Base-by-base conservation (phyloP, 2,329 filamentous ascomycete genomes). In the Talaromyces verruculosus region DNA sequence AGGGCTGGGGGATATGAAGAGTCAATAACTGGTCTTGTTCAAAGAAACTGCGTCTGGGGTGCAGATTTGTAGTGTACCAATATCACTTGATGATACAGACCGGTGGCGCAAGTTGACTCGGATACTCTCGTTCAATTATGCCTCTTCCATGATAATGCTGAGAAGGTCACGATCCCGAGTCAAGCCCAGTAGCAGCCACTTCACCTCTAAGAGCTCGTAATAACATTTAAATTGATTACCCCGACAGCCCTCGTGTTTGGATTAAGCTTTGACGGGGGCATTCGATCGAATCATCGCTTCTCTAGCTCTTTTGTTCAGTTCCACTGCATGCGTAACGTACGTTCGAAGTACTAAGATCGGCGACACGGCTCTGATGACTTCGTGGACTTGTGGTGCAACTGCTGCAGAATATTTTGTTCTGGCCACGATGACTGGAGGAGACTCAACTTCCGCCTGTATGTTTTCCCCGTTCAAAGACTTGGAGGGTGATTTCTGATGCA, bases 371-470 rank as follows among this genome's bases (percentile, higher is more conserved):
- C 37, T 10, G 5, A 15, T 22, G 22, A 58, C 51, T 35, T 64
- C 62, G 15, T 64, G 62, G 62, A 28, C 28, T n/a, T 64, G 62
- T 15, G 62, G 62, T 47, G 15, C 62, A 13, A 64, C 51, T 1
- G 22, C 39, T 1, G 19, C 25, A n/a, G 19, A 19, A 17, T 58
- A 58, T 15, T 39, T 45, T 2, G 62, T 64, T 22, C 25, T 64
- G 39, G 62, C 51, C 6, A 47, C 51, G 25, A 35, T 39, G 19
- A 49, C 51, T 19, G 62, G 51, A 47, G 51, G 39, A 47, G 43
- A 19, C 19, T 8, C 49, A 1, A 45, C 22, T 22, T 45, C 49
- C 13, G 22, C 37, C 5, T 41, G 51, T 64, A 64, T 17, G 49
- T 33, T 15, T 13, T 10, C 8, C n/a, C 8, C 1, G n/a, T n/a